These are phyloP conservation scores for Colletotrichum sp. DNA, from an alignment of 2,329 filamentous ascomycete genomes.

Conservation along the genomic window DNA sequence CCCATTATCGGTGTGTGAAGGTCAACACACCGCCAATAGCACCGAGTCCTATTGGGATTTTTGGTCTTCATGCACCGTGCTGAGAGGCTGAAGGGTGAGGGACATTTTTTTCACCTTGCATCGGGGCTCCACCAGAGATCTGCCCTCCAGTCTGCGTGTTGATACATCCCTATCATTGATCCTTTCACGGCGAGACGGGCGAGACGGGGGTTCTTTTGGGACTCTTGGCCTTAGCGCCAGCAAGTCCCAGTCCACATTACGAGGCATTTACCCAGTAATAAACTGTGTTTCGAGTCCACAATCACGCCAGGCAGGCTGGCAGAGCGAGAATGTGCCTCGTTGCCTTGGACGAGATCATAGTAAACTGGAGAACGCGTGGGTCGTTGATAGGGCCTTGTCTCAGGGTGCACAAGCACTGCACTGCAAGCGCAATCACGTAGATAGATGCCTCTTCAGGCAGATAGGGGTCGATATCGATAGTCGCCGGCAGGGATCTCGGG, in stretches of 20 bases:
- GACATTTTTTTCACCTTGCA: conserved; percentile 17
- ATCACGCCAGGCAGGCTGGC: conserved; percentile 8
- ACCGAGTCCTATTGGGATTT: background rate
- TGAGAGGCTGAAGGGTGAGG: background rate
- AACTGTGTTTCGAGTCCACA: background rate
- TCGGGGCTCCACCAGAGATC: conserved; percentile 4
- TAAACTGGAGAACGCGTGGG: conserved; percentile 20
- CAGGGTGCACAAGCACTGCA: background rate
- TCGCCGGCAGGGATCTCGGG: conserved; percentile 4
- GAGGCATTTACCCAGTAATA: conserved; percentile 4
- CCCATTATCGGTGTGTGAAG: conserved; percentile 9
- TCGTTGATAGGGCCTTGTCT: conserved; percentile 18
- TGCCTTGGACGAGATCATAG: conserved; percentile 16
- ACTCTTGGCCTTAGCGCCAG: background rate
- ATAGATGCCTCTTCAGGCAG: background rate
- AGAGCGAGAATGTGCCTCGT: background rate
- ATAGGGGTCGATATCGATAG: conserved; percentile 9
- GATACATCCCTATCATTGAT: background rate
- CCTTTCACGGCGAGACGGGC: background rate
- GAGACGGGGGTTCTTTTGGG: background rate
- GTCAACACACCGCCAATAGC: conserved; percentile 12
- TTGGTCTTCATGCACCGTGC: conserved; percentile 11
- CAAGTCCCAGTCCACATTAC: background rate
- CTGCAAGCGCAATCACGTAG: background rate
- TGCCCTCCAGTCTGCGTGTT: background rate